Conservation (phyloP, 176 grass and related monocot genomes). For the Poa annua region DNA sequence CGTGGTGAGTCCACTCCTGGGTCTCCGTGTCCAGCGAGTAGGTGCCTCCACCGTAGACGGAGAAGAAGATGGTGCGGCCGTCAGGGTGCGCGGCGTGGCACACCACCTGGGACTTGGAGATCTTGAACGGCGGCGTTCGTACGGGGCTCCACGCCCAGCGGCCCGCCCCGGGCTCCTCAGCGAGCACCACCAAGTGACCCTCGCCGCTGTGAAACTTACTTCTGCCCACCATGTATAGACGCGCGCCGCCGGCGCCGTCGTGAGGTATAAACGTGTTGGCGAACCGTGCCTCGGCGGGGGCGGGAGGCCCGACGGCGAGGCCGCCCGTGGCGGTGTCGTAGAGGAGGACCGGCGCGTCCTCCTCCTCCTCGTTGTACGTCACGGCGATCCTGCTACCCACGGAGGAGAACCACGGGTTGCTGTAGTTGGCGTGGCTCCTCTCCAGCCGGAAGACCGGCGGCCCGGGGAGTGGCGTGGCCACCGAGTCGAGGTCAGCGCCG, state of each 20-base stretch:
- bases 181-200: not conserved
- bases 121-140: not conserved
- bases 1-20: not conserved
- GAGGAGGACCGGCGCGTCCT: not conserved
- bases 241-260: not conserved
- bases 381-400: not conserved
- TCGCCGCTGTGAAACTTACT: not conserved
- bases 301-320: constrained; percentile 8
- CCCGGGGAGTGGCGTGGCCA: not conserved
- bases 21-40: not conserved
- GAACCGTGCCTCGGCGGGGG: not conserved
- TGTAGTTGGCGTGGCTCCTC: not conserved
- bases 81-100: too few species aligned
- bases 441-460: constrained; percentile 6
- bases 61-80: too few species aligned
- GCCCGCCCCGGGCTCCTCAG: not conserved
- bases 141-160: not conserved
- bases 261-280: not conserved
- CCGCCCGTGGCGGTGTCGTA: constrained; percentile 4
- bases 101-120: too few species aligned
- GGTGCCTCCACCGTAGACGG: too few species aligned
- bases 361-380: not conserved
- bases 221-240: not conserved
- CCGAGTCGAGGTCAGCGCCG: constrained; percentile 8
- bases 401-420: not conserved